A percentile compares a stretch with the other conserved stretches of the same genome.
These are phyloP conservation scores for Alternaria arborescens DNA, from an alignment of 2,329 filamentous ascomycete genomes.

Conservation along the genomic window DNA sequence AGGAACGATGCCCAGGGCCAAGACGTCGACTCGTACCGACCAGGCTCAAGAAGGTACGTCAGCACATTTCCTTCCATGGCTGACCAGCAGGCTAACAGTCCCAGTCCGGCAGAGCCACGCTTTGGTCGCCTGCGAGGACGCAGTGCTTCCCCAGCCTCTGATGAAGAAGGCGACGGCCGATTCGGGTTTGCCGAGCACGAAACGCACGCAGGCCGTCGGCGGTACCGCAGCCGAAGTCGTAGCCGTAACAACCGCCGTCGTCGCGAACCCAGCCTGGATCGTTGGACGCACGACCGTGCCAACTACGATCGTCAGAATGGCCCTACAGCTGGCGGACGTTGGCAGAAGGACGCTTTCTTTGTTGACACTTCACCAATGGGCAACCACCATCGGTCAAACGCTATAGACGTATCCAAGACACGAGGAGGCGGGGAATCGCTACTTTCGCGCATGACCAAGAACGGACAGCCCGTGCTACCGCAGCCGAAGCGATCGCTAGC, in stretches of 20 bases:
- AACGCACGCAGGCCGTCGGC: constrained; percentile 55
- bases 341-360: constrained; percentile 36
- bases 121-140: constrained; percentile 64
- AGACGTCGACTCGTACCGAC: constrained; percentile 46
- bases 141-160: constrained; percentile 65
- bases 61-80: not conserved
- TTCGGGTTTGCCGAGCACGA: constrained; percentile 59
- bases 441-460: constrained; percentile 47
- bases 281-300: constrained; percentile 44
- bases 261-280: constrained; percentile 35
- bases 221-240: constrained; percentile 54
- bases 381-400: constrained; percentile 57
- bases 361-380: constrained; percentile 52
- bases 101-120: constrained; percentile 40
- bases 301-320: constrained; percentile 30
- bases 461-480: constrained; percentile 38
- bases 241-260: constrained; percentile 31
- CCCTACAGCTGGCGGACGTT: constrained; percentile 30
- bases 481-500: constrained; percentile 38
- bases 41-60: constrained; percentile 36
- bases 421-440: constrained; percentile 29
- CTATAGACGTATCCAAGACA: constrained; percentile 47
- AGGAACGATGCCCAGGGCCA: constrained; percentile 13
- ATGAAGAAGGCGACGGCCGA: constrained; percentile 58
- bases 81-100: constrained; percentile 12